Evolutionary conservation across 108 stramenopile genomes (phyloP).

Genomic region (Craspedostauros australis): DNA sequence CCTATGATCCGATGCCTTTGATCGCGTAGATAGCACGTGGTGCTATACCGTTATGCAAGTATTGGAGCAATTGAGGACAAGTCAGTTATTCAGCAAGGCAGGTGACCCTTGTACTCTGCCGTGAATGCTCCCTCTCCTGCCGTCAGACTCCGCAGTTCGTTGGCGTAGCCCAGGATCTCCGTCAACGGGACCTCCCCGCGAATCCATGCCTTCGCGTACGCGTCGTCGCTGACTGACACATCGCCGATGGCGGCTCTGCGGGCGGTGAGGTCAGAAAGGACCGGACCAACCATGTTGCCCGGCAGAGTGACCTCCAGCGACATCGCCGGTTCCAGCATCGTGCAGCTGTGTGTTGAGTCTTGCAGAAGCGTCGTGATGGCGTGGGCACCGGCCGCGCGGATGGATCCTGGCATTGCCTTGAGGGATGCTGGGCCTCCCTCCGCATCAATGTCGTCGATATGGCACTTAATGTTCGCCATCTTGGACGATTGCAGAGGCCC

Average conservation of each 20-base stretch:
- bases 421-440: conserved; percentile 56
- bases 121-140: conserved; percentile 82
- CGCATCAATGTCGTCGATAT: conserved; percentile 62
- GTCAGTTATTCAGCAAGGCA: conserved; percentile 24
- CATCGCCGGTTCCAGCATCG: conserved; percentile 83
- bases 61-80: not conserved
- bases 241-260: conserved; percentile 80
- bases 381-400: conserved; percentile 69
- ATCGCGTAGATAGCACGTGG: no score
- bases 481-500: conserved; percentile 57
- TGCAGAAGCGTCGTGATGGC: conserved; percentile 45
- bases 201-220: conserved; percentile 54
- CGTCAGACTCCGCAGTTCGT: conserved; percentile 71
- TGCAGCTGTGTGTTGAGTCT: conserved; percentile 22
- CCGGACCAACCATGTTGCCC: conserved; percentile 73
- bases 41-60: not conserved
- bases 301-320: conserved; percentile 68
- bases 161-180: conserved; percentile 86
- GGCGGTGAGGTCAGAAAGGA: conserved; percentile 76
- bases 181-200: conserved; percentile 77
- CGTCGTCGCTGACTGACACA: conserved; percentile 56
- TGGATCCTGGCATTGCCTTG: conserved; percentile 63
- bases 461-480: conserved; percentile 67
- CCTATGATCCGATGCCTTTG: no score
- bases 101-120: conserved; percentile 82